phyloP scores from a whole-genome alignment of 164 flowering plant genomes.

The Vitis labrusca region DNA sequence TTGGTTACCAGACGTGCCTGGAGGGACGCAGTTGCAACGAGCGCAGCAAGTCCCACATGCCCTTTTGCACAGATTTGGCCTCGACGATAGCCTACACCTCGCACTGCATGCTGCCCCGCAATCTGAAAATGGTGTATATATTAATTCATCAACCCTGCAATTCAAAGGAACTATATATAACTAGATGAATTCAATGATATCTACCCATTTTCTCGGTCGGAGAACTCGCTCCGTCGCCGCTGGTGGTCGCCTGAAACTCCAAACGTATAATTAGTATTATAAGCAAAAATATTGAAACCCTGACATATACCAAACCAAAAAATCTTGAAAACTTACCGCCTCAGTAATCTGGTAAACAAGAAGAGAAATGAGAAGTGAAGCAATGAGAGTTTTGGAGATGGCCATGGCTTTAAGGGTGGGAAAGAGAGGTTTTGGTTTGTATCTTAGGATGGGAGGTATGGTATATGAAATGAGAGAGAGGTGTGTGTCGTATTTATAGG shows the following conservation, averaged over 20 bases:
- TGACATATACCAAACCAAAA: too few relatives aligned
- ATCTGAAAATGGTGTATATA: conserved; percentile 15
- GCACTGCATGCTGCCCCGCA: conserved; percentile 25
- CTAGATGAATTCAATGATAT: not conserved
- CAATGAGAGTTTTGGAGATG: conserved; percentile 23
- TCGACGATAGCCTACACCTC: conserved; percentile 31
- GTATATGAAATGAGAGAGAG: not conserved
- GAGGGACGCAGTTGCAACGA: conserved; percentile 46
- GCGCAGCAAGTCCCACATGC: conserved; percentile 52
- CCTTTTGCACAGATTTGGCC: conserved; percentile 35
- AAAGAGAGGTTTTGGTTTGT: not conserved
- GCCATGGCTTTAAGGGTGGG: conserved; percentile 14
- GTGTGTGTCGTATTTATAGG: not conserved
- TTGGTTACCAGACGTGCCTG: conserved; percentile 43
- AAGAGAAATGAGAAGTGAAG: conserved; percentile 27
- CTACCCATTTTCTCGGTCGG: not conserved
- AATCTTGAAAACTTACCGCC: conserved; percentile 6
- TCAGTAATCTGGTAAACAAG: conserved; percentile 25
- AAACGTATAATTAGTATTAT: too few relatives aligned
- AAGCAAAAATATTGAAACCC: too few relatives aligned
- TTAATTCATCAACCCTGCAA: too few relatives aligned
- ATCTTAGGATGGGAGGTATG: too few relatives aligned
- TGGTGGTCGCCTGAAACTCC: too few relatives aligned
- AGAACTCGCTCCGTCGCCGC: not conserved
- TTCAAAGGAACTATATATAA: too few relatives aligned